Evolutionary conservation across 805 yeast genomes (phyloP).

Genomic region (Brettanomyces sp.): DNA sequence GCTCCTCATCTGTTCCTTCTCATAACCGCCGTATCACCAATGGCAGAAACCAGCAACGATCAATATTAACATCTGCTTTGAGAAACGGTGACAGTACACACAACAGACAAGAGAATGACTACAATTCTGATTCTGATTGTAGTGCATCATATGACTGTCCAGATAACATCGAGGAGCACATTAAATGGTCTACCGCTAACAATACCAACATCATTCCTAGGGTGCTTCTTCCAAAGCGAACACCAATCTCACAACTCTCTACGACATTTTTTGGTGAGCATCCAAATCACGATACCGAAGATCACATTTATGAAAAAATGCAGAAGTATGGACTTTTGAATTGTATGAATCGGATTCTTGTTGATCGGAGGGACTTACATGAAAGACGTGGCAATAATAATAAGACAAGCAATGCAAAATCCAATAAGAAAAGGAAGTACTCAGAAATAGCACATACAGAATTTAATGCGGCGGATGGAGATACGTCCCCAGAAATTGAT

Average conservation of each 20-base stretch:
- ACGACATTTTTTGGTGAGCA: slow-evolving; percentile 20
- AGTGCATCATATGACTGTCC: background rate
- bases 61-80: no score
- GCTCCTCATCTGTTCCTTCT: no score
- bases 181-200: slow-evolving; percentile 17
- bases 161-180: slow-evolving; percentile 10
- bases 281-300: slow-evolving; percentile 14
- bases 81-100: no score
- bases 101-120: no score
- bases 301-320: slow-evolving; percentile 11
- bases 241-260: slow-evolving; percentile 5
- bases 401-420: no score
- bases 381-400: background rate
- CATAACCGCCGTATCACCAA: no score
- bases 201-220: slow-evolving; percentile 18
- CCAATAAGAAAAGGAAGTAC: background rate
- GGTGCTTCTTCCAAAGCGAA: slow-evolving; percentile 11
- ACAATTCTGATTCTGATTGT: background rate
- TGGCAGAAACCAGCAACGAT: no score
- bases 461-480: background rate
- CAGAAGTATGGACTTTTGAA: slow-evolving; percentile 16
- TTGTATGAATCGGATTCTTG: slow-evolving; percentile 19
- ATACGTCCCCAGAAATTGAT: background rate
- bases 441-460: background rate
- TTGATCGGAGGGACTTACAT: slow-evolving; percentile 9